phyloP scores from a whole-genome alignment of 257 asterid species.

The Haberlea rhodopensis region DNA sequence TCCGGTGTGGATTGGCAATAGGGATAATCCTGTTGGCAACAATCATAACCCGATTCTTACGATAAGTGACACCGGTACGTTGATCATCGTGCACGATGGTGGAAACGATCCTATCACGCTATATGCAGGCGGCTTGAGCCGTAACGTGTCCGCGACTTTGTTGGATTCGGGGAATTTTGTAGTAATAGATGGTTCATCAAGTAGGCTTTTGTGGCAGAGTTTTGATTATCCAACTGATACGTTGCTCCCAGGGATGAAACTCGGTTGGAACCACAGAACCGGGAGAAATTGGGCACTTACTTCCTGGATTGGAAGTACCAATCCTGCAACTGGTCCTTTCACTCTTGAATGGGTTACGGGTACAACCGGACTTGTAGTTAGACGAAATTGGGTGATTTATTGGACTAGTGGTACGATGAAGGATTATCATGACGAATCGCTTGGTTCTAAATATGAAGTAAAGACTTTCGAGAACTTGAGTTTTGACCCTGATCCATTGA shows the following conservation, averaged over 20 bases:
- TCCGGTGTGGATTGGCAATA: constrained; percentile 46
- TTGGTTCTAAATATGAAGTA: not conserved
- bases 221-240: constrained; percentile 55
- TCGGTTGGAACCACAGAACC: constrained; percentile 39
- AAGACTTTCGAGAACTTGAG: constrained; percentile 20
- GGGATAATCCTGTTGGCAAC: constrained; percentile 20
- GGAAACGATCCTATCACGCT: constrained; percentile 22
- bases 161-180: constrained; percentile 44
- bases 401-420: constrained; percentile 41
- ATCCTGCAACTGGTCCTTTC: constrained; percentile 47
- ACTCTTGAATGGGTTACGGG: constrained; percentile 39
- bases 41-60: constrained; percentile 23
- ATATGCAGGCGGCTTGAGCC: constrained; percentile 13
- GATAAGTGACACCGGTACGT: constrained; percentile 28
- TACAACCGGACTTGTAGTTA: constrained; percentile 28
- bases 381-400: constrained; percentile 25
- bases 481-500: not conserved
- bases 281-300: constrained; percentile 37
- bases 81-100: constrained; percentile 20
- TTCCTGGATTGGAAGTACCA: constrained; percentile 36
- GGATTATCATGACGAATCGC: not conserved
- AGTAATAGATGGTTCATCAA: constrained; percentile 17
- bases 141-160: constrained; percentile 33
- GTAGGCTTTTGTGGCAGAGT: constrained; percentile 42
- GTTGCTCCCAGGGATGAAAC: constrained; percentile 56